Percentiles rank a stretch among this genome's conserved stretches.
Evolutionary conservation across 1,139 yeast genomes (phyloP).

Genomic region (Yamadazyma dendronema): DNA sequence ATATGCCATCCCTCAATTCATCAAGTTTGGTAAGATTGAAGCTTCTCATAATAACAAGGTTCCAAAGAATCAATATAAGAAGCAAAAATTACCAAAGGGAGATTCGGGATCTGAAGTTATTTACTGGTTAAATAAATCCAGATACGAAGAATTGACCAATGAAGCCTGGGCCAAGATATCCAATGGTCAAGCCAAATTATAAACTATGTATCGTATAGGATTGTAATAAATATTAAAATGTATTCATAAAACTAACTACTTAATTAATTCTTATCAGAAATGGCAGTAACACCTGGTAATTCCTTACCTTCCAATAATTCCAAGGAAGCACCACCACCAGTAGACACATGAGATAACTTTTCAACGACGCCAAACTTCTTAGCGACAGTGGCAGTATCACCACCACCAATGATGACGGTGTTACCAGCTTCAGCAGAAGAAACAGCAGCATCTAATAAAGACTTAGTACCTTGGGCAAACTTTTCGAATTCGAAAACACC

Average conservation of each 20-base stretch:
- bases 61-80: conserved; percentile 72
- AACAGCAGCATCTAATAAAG: conserved; percentile 83
- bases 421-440: conserved; percentile 82
- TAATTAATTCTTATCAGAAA: conserved; percentile 24
- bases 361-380: conserved; percentile 95
- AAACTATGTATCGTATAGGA: conserved; percentile 1
- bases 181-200: conserved; percentile 36
- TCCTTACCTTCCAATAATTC: conserved; percentile 97
- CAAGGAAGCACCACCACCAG: conserved; percentile 99
- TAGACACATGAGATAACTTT: conserved; percentile 93
- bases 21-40: conserved; percentile 62
- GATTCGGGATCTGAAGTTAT: conserved; percentile 57
- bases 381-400: conserved; percentile 98
- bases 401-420: conserved; percentile 98
- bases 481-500: conserved; percentile 96
- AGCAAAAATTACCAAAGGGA: conserved; percentile 76
- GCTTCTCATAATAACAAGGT: conserved; percentile 85
- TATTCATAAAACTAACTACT: too few relatives aligned
- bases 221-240: conserved; percentile 1
- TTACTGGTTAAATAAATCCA: conserved; percentile 64
- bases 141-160: conserved; percentile 58
- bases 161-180: conserved; percentile 58
- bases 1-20: conserved; percentile 84
- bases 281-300: conserved; percentile 93
- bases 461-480: conserved; percentile 87